Base-by-base conservation (phyloP, 352 stramenopile genomes). In the Proteromonas lacertae region DNA sequence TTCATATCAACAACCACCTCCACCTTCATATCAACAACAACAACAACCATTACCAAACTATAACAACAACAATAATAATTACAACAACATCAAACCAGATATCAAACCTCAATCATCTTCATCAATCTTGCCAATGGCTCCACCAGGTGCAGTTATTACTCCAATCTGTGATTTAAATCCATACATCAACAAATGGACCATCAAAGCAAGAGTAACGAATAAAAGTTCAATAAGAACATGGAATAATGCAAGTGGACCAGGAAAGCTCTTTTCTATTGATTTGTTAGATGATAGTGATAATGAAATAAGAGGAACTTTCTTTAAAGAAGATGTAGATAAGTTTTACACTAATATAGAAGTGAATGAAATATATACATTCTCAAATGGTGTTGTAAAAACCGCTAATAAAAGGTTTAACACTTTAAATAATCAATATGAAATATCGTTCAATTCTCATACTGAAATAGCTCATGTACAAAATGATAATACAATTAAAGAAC, bases 271-370 rank as follows among this genome's bases (percentile, higher is more conserved):
- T 48, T 84, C 61, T 38, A 57, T 91, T 23, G 79, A 92, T 42
- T 53, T 98, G 21, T 53, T 96, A 22, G 87, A 98, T 51, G 53
- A 61, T 16, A 69, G 70, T 22, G 80, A 75, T 20, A 72, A 68
- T 14, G 83, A 96, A 55, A 92, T 98, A 40, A 69, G 77, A 31
- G 77, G 60, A 32, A 98, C 87, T 16, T 87, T 98, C 47, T 98
- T 98, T 55, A 93, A 94, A 44, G 84, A 95, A 35, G 75, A 68
- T 0, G 78, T 90, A 12, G 81, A 95, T 45, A 90, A 88, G 47
- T 96, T 90, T 43, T 88, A 89, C 56, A 57, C 73, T 4, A 5
- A 18, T 37, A 37, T 30, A 30, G 55, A 57, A 37, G 60, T 63
- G 4, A 64, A 70, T 12, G 51, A 52, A 23, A 66, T 94, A 1